phyloP scores from a whole-genome alignment of 345 rosid species.

The Brassica incana region DNA sequence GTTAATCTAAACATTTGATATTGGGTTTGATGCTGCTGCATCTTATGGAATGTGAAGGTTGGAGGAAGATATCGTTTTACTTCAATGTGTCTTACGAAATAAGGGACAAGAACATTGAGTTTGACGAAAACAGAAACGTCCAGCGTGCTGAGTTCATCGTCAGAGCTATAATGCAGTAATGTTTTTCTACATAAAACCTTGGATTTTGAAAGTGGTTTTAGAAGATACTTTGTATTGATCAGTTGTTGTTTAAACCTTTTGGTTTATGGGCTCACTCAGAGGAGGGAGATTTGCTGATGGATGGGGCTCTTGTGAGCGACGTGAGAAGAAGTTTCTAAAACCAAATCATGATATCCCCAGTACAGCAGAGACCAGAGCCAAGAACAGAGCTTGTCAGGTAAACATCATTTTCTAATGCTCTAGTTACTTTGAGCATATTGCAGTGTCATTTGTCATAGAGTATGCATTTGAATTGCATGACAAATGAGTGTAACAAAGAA shows the following conservation, averaged over 20 bases:
- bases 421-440: conserved; percentile 1
- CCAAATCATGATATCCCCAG: conserved; percentile 93
- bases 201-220: not conserved
- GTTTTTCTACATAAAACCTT: conserved; percentile 26
- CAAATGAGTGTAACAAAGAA: not conserved
- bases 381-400: conserved; percentile 94
- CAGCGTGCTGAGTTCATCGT: conserved; percentile 89
- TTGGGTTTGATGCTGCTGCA: conserved; percentile 14
- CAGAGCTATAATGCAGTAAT: conserved; percentile 91
- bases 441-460: not conserved
- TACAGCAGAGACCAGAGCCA: conserved; percentile 95
- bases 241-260: not conserved
- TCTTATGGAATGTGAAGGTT: conserved; percentile 51
- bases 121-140: conserved; percentile 84
- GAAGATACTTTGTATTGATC: not conserved
- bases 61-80: conserved; percentile 96
- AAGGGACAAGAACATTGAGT: conserved; percentile 85
- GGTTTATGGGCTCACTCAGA: conserved; percentile 37
- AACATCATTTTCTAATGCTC: conserved; percentile 12
- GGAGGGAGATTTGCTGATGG: conserved; percentile 91
- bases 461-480: not conserved
- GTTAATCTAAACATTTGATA: not conserved
- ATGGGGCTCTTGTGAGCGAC: conserved; percentile 94
- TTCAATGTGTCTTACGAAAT: conserved; percentile 90
- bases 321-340: conserved; percentile 77